These are phyloP conservation scores for Penstemon davidsonii DNA, from an alignment of 257 asterid species.

Conservation along the genomic window DNA sequence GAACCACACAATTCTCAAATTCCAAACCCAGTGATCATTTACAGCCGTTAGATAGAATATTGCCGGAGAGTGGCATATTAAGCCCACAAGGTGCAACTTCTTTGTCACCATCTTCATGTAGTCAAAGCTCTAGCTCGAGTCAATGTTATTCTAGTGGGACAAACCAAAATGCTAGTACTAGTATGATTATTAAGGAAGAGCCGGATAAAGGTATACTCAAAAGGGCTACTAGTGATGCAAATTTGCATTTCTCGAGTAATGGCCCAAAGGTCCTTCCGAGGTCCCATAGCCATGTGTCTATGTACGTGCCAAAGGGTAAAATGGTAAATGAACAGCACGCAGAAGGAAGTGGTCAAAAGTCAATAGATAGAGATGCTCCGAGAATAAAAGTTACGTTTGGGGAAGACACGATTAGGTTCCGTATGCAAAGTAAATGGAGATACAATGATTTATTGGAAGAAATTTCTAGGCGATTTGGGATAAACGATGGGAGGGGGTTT, in stretches of 20 bases:
- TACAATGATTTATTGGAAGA: slow-evolving; percentile 62
- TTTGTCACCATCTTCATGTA: slow-evolving; percentile 62
- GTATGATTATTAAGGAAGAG: slow-evolving; percentile 35
- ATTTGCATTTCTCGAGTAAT: slow-evolving; percentile 47
- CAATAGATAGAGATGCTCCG: slow-evolving; percentile 40
- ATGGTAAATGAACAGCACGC: slow-evolving; percentile 27
- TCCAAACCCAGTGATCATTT: slow-evolving; percentile 30
- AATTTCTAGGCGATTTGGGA: slow-evolving; percentile 61
- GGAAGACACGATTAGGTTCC: slow-evolving; percentile 78
- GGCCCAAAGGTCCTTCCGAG: slow-evolving; percentile 46
- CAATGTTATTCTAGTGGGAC: slow-evolving; percentile 61
- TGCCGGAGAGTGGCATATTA: slow-evolving; percentile 31
- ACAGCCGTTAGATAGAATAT: slow-evolving; percentile 30
- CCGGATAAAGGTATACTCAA: slow-evolving; percentile 33
- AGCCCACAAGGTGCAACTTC: slow-evolving; percentile 44
- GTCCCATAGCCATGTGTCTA: slow-evolving; percentile 50
- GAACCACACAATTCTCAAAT: slow-evolving; percentile 42
- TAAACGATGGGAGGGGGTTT: slow-evolving; percentile 42
- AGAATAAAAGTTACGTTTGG: slow-evolving; percentile 72
- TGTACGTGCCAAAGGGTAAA: slow-evolving; percentile 33
- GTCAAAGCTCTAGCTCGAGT: slow-evolving; percentile 72
- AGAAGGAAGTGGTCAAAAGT: slow-evolving; percentile 18
- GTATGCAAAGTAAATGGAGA: slow-evolving; percentile 60
- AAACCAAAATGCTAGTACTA: slow-evolving; percentile 34
- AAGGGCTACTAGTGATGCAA: slow-evolving; percentile 58